These are phyloP conservation scores for Penicillium manginii DNA, from an alignment of 495 filamentous ascomycete species.

Conservation along the genomic window DNA sequence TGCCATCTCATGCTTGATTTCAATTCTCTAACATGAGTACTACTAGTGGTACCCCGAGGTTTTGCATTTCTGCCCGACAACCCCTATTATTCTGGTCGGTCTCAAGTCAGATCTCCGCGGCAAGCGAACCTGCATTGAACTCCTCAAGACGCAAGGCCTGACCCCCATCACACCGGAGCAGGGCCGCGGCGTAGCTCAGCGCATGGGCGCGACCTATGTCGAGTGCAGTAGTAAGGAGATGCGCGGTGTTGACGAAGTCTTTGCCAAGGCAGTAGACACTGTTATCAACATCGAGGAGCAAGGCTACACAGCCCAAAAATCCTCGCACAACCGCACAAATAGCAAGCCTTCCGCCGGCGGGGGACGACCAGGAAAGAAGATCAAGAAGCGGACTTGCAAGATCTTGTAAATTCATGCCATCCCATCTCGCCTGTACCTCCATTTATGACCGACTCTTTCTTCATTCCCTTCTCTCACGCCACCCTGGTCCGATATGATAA, in stretches of 20 bases:
- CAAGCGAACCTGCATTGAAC: conserved; percentile 94
- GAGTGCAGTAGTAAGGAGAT: conserved; percentile 99
- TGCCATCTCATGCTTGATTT: background rate
- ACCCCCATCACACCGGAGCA: conserved; percentile 93
- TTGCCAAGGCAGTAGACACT: conserved; percentile 83
- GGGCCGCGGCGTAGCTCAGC: conserved; percentile 80
- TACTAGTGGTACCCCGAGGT: conserved; percentile 97
- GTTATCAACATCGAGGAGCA: conserved; percentile 64
- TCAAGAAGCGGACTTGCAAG: conserved; percentile 74
- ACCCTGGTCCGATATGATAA: conserved; percentile 28
- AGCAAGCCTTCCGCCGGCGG: conserved; percentile 36
- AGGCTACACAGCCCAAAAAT: conserved; percentile 34
- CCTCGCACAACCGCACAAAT: conserved; percentile 22
- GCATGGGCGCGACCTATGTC: conserved; percentile 94
- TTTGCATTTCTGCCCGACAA: conserved; percentile 97
- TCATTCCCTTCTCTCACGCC: conserved; percentile 24
- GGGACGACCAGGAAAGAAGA: conserved; percentile 38
- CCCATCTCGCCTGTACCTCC: conserved; percentile 8
- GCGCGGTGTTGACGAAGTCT: conserved; percentile 93
- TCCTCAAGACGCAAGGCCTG: conserved; percentile 95
- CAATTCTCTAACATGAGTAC: conserved; percentile 12
- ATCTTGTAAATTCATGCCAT: conserved; percentile 57
- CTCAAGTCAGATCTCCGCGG: conserved; percentile 94
- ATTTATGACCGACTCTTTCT: conserved; percentile 22
- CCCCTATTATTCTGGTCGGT: conserved; percentile 91